Evolutionary conservation across 805 yeast species (phyloP).

Genomic region (Tetrapisispora namnaoensis): DNA sequence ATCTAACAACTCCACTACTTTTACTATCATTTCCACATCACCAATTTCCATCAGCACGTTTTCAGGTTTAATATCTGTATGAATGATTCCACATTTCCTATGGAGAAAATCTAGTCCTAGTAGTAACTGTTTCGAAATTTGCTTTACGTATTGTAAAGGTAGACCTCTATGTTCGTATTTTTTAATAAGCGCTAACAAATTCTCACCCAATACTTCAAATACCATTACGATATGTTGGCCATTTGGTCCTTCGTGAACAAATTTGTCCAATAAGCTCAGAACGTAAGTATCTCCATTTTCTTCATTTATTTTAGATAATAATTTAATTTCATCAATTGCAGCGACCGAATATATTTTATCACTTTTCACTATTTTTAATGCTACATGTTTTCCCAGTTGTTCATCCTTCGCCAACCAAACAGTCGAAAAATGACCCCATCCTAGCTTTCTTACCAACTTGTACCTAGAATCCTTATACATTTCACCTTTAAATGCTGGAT

Average conservation of each 20-base stretch:
- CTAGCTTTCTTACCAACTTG: slow-evolving; percentile 75
- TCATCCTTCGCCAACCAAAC: slow-evolving; percentile 79
- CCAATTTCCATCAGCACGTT: slow-evolving; percentile 73
- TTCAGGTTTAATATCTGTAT: slow-evolving; percentile 71
- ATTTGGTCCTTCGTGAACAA: slow-evolving; percentile 79
- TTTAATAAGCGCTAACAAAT: slow-evolving; percentile 72
- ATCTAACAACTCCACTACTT: slow-evolving; percentile 53
- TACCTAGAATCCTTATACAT: slow-evolving; percentile 66
- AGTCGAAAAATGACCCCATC: slow-evolving; percentile 98
- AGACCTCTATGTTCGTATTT: slow-evolving; percentile 69
- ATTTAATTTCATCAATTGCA: slow-evolving; percentile 84
- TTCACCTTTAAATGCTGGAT: slow-evolving; percentile 88
- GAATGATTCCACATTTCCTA: slow-evolving; percentile 56
- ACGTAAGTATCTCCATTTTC: slow-evolving; percentile 71
- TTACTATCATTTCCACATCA: slow-evolving; percentile 69
- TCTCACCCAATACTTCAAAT: slow-evolving; percentile 94
- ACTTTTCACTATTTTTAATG: slow-evolving; percentile 86
- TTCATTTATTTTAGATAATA: slow-evolving; percentile 53
- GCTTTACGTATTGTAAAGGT: slow-evolving; percentile 69
- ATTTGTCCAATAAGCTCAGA: slow-evolving; percentile 71
- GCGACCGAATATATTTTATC: slow-evolving; percentile 89
- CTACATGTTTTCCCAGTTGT: slow-evolving; percentile 59
- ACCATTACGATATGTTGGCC: slow-evolving; percentile 96
- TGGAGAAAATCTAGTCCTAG: slow-evolving; percentile 60
- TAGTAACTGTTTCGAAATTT: slow-evolving; percentile 68